Evolutionary conservation across 78 protist genomes (phyloP).

Genomic region (Dictyostelium firmibasis): DNA sequence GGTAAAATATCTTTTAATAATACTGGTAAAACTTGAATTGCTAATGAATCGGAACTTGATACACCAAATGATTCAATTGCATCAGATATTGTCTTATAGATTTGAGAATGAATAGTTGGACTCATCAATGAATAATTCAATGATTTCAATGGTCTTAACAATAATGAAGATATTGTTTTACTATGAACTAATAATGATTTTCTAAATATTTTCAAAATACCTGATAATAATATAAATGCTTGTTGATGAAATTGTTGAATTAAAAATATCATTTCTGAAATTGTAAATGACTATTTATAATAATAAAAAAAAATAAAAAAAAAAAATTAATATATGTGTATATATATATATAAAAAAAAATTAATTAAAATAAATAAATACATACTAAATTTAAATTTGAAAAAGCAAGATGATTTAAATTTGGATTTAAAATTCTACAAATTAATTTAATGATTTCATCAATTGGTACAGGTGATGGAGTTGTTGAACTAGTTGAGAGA

Average conservation of each 20-base stretch:
- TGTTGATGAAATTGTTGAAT: slow-evolving; percentile 16
- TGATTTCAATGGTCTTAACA: slow-evolving; percentile 33
- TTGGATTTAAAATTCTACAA: slow-evolving; percentile 48
- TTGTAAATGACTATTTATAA: neutral
- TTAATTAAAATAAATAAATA: neutral
- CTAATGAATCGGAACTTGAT: slow-evolving; percentile 27
- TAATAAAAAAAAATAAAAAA: neutral
- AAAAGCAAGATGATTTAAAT: slow-evolving; percentile 11
- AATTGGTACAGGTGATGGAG: slow-evolving; percentile 46
- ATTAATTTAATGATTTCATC: slow-evolving; percentile 52
- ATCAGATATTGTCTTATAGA: neutral
- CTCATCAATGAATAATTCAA: slow-evolving; percentile 7
- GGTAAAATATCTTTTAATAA: slow-evolving; percentile 34
- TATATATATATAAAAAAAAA: too few relatives aligned
- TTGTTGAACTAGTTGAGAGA: neutral
- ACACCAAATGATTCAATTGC: slow-evolving; percentile 59
- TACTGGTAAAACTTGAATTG: slow-evolving; percentile 7
- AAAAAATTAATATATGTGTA: too few relatives aligned
- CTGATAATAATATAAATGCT: neutral
- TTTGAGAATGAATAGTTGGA: slow-evolving; percentile 10
- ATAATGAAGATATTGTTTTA: slow-evolving; percentile 27
- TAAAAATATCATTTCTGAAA: slow-evolving; percentile 12
- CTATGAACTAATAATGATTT: slow-evolving; percentile 31
- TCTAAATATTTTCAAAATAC: slow-evolving; percentile 8
- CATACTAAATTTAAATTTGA: neutral